Evolutionary conservation across 2,329 filamentous ascomycete genomes (phyloP), one percentile per base, ranked within the genome.

Genomic region (Colletotrichum lini): DNA sequence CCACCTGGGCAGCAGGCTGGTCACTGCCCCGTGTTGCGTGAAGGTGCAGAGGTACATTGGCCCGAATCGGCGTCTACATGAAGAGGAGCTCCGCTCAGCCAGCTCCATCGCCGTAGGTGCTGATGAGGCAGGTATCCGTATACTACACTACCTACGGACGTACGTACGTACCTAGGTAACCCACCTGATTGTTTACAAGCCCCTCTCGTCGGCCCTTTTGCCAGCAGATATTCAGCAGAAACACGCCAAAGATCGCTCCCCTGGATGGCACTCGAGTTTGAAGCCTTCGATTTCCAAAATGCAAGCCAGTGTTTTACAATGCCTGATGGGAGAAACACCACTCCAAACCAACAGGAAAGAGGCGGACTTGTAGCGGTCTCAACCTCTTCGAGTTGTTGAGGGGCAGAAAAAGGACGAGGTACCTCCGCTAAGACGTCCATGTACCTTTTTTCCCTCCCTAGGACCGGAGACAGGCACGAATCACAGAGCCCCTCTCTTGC

Each of bases 401-500:
- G 59, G 59, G 59, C 59, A 49, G 42, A n/a, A 21, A 38, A 21
- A 49, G 26, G 47, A 42, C 54, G n/a, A 63, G 38, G 60, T 63
- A 63, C 60, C 60, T 63, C 60, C 45, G 7, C 30, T 21, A 10
- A n/a, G 9, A 5, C 13, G 60, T 7, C 38, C 49, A 63, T 59
- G 57, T 57, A 57, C 54, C 38, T 42, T 21, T 54, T 38, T 1
- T 13, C 13, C n/a, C n/a, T 56, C 8, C 15, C 42, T 40, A 42
- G 49, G 3, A 23, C 21, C 13, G 3, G 9, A 16, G 44, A 6
- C 21, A 8, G 45, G 13, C 13, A 26, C 54, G 38, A 68, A 68
- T 68, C 62, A 56, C 30, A 49, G n/a, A 52, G 54, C 62, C 67
- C 62, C 53, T 66, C 62, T 60, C 47, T 58, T n/a, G 21, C 56